These are phyloP conservation scores for Botrytis byssoidea DNA, from an alignment of 2,329 filamentous ascomycete species.

Conservation along the genomic window DNA sequence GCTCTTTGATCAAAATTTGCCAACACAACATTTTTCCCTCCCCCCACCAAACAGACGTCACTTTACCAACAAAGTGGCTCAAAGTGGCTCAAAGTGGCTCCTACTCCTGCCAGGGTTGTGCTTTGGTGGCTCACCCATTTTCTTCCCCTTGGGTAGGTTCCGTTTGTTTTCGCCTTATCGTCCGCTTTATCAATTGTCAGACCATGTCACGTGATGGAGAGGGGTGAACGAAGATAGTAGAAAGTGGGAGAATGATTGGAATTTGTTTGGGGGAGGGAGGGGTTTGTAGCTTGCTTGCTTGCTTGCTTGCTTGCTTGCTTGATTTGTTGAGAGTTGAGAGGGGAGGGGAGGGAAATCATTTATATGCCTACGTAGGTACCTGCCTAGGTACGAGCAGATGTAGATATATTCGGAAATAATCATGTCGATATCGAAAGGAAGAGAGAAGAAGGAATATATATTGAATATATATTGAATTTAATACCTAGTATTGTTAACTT, in stretches of 20 bases:
- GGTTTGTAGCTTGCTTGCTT: not conserved
- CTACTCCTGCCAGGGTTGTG: not conserved
- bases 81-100: not conserved
- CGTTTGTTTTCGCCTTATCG: not conserved
- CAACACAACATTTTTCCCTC: not conserved
- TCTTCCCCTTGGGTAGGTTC: not conserved
- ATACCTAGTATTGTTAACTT: too few species aligned
- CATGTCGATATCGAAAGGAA: not conserved
- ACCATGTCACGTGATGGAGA: not conserved
- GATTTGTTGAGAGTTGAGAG: not conserved
- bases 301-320: not conserved
- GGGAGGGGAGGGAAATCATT: too few species aligned
- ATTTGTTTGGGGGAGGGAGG: not conserved
- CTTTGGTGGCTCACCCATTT: not conserved
- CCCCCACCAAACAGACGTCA: constrained; percentile 9
- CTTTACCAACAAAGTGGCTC: not conserved
- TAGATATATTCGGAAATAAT: not conserved
- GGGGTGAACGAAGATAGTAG: not conserved
- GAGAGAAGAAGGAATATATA: not conserved
- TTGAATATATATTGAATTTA: too few species aligned
- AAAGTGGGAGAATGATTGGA: constrained; percentile 7
- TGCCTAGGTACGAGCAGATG: not conserved
- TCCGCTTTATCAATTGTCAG: not conserved
- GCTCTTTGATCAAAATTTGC: not conserved
- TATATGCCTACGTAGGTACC: too few species aligned